Base-by-base conservation (phyloP, 176 grass and related monocot species). In the Elymus sibiricus region DNA sequence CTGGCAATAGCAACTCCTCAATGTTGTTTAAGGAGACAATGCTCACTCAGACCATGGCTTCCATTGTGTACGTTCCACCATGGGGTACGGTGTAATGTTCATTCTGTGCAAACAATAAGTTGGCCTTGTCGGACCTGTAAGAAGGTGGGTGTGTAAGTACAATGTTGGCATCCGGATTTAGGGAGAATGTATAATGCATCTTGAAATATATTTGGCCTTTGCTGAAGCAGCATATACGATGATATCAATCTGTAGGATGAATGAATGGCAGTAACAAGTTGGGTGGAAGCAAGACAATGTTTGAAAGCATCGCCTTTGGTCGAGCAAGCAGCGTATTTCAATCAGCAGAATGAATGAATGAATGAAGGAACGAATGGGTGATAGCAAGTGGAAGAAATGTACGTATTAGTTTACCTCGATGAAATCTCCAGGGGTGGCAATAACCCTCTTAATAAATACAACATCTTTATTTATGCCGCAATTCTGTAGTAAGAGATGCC, bases 1-100 rank as follows among this genome's bases (percentile, higher is more conserved):
- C 88, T 86, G 84, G 84, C 83, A 90, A 90, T 90, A 90, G 66
- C 71, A 90, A 90, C 88, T 90, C 83, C 88, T 90, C 83, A 83
- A 86, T 86, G 88, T 90, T 90, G 88, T 86, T 90, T 84, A 83
- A 90, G 88, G 79, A 86, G 84, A 86, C 83, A 86, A 86, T 86
- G 88, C 88, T 90, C 79, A 64, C 71, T 78, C 31, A 32, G 31
- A 32, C 88, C 88, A 86, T 83, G 49, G 84, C 88, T 82, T 90
- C 83, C 88, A 86, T 90, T 55, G 83, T 78, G 64, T 90, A 77
- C 7, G 64, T 49, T 5, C 24, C 73, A 51, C 24, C 73, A 51
- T 86, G 71, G n/a, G 49, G 40, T 72, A 70, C 39, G 24, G 40
- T 78, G n/a, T n/a, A n/a, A n/a, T n/a, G n/a, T n/a, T n/a, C n/a